Base-by-base conservation (phyloP, 805 yeast genomes). In the Lipomyces starkeyi region DNA sequence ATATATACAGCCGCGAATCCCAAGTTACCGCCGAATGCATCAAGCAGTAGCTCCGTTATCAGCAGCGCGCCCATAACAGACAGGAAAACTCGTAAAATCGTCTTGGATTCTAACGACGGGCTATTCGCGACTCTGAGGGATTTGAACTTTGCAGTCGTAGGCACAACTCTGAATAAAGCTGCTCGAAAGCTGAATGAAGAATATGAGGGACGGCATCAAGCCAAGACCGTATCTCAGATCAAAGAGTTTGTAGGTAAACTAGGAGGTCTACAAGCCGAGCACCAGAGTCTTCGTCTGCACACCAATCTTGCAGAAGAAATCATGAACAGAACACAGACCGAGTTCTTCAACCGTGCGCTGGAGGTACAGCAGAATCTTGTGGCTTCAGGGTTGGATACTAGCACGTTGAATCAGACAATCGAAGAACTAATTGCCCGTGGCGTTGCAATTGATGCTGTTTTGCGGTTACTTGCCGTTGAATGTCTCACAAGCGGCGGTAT, bases 121-220 rank as follows among this genome's bases (percentile, higher is more conserved):
- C 79, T 88, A 5, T 86, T 81, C 72, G 79, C 79, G 2, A 77
- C 83, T 6, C 80, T 93, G 17, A 85, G 87, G 69, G 86, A 87
- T 74, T 78, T 87, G 65, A 93, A 93, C 71, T 93, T 95, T 77
- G 90, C 93, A 1, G 83, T 87, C 32, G 88, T 93, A 47, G 98
- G 98, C 1, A 84, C 86, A 6, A 82, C 83, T 32, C 82, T 95
- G 58, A 93, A 92, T 76, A 77, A 81, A 32, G 81, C 87, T 65
- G 98, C 98, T 0, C 88, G 86, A 71, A 79, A 83, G 58, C 80
- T 95, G 57, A 96, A 92, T 76, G 79, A 81, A 3, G 88, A 88
- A 74, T 91, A 87, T 75, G 91, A 88, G 63, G 81, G 80, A 62
- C 80, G 86, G 62, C 89, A 87, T 70, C 80, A 80, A 27, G 86